These are phyloP conservation scores for Eucalyptus viminalis DNA, from an alignment of 345 rosid genomes.

Conservation along the genomic window DNA sequence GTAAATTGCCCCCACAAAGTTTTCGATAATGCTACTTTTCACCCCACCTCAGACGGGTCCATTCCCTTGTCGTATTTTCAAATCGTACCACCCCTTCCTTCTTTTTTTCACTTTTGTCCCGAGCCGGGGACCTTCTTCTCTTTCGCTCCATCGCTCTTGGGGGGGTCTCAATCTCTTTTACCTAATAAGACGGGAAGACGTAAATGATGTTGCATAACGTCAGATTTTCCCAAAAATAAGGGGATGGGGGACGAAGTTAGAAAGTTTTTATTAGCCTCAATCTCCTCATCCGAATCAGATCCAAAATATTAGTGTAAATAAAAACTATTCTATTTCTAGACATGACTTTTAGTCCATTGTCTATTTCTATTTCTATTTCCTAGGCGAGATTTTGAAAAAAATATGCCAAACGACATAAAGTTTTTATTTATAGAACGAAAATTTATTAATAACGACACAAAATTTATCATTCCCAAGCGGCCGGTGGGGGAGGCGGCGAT, in stretches of 20 bases:
- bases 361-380: no score
- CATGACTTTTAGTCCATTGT: no score
- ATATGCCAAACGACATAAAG: no score
- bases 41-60: not conserved
- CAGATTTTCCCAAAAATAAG: not conserved
- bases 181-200: not conserved
- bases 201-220: not conserved
- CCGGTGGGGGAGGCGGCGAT: accelerated
- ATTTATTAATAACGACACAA: no score
- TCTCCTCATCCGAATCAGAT: not conserved
- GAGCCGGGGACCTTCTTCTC: not conserved
- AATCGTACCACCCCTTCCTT: not conserved
- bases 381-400: accelerated
- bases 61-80: not conserved
- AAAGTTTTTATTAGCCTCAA: not conserved
- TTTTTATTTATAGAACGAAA: no score
- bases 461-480: accelerated
- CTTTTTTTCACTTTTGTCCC: not conserved
- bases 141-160: not conserved
- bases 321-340: accelerated
- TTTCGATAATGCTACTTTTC: not conserved
- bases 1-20: not conserved
- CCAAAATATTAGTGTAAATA: not conserved
- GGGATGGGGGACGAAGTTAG: not conserved
- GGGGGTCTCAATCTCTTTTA: not conserved